These are phyloP conservation scores for Immersiporthe knoxdaviesiana DNA, from an alignment of 2,329 filamentous ascomycete genomes.

Conservation along the genomic window DNA sequence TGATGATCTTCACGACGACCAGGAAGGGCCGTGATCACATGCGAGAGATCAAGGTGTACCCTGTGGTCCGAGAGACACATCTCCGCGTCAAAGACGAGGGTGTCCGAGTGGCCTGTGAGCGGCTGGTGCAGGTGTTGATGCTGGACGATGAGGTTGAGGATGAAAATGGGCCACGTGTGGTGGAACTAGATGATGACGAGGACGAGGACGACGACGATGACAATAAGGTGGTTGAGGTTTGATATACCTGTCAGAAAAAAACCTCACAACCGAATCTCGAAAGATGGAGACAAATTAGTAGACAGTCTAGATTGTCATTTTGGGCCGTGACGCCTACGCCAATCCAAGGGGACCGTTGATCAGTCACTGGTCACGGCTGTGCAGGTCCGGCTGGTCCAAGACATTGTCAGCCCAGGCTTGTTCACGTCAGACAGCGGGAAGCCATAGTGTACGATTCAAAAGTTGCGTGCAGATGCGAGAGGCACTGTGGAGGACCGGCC, in stretches of 20 bases:
- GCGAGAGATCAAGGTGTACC: conserved; percentile 81
- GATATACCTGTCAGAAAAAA: not conserved
- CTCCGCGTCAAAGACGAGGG: conserved; percentile 74
- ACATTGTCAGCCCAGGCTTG: conserved; percentile 21
- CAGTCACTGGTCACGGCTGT: not conserved
- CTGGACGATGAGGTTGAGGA: conserved; percentile 62
- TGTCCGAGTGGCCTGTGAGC: conserved; percentile 82
- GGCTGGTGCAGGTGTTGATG: conserved; percentile 87
- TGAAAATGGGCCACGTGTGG: conserved; percentile 48
- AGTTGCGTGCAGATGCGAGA: not conserved
- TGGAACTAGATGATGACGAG: conserved; percentile 52
- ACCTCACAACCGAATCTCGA: not conserved
- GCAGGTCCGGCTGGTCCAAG: not conserved
- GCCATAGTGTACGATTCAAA: conserved; percentile 11
- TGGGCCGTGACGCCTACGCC: not conserved
- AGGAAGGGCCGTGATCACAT: conserved; percentile 73
- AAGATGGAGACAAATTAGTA: not conserved
- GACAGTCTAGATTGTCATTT: not conserved
- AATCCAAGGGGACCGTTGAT: too few relatives aligned
- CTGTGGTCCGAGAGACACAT: conserved; percentile 86
- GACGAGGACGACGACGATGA: conserved; percentile 60
- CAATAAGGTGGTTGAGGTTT: conserved; percentile 59
- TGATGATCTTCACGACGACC: conserved; percentile 82
- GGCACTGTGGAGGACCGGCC: too few relatives aligned
- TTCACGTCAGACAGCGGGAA: conserved; percentile 13